A percentile compares a stretch with the other conserved stretches of the same genome.
Conservation (phyloP, 139 green algal species). For the Cymbomonas tetramitiformis region DNA sequence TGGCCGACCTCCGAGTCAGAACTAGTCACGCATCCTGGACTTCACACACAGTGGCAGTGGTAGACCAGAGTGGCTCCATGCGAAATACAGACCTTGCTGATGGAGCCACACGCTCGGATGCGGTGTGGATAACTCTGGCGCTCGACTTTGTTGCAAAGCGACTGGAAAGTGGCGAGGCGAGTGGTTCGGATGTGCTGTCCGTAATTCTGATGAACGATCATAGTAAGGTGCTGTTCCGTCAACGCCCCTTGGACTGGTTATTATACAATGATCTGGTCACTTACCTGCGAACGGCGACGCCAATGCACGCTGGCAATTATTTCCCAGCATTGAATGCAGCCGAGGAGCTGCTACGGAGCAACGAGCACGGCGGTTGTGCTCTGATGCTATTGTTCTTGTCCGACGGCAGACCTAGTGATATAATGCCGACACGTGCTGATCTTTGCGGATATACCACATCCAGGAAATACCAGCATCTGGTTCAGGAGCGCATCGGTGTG, state of each 20-base stretch:
- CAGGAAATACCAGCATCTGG: too few species aligned
- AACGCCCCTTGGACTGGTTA: not conserved
- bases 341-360: not conserved
- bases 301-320: constrained; percentile 22
- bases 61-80: constrained; percentile 30
- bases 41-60: constrained; percentile 25
- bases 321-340: constrained; percentile 19
- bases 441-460: too few species aligned
- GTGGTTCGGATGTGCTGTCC: constrained; percentile 15
- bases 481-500: constrained; percentile 1
- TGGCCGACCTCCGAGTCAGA: not conserved
- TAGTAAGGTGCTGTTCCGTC: constrained; percentile 12
- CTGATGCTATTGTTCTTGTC: constrained; percentile 26
- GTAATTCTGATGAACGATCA: constrained; percentile 25
- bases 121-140: constrained; percentile 1
- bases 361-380: not conserved
- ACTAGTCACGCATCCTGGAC: not conserved
- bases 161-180: not conserved
- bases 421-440: too few species aligned
- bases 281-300: not conserved
- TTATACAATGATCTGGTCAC: not conserved
- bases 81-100: constrained; percentile 26
- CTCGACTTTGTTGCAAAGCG: not conserved
- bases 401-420: constrained; percentile 30
- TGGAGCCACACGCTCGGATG: not conserved